Conservation (phyloP, 495 filamentous ascomycete species). For the Saxophila tyrrhenica region DNA sequence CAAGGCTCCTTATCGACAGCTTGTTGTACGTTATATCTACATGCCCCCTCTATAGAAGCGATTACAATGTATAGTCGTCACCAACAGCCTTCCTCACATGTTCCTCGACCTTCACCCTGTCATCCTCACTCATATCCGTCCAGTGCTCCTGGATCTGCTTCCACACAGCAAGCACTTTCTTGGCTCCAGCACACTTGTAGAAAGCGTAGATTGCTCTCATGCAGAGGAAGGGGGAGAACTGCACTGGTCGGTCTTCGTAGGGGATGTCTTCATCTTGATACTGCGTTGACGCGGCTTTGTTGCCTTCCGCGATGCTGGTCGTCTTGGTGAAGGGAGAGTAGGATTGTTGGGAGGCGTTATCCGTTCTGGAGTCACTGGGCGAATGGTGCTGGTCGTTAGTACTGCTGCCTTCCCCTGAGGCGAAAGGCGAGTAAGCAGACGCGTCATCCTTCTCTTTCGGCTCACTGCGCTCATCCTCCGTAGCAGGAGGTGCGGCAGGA, state of each 20-base stretch:
- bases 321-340: not conserved
- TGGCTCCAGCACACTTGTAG: conserved; percentile 11
- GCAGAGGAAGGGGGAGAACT: conserved; percentile 4
- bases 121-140: conserved; percentile 10
- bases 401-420: too few species aligned
- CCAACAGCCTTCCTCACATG: not conserved
- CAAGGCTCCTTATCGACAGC: too few species aligned
- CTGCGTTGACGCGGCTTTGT: not conserved
- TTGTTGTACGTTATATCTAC: too few species aligned
- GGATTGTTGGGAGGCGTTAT: not conserved
- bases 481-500: not conserved
- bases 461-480: not conserved
- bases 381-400: not conserved
- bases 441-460: not conserved
- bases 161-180: conserved; percentile 19
- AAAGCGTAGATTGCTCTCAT: conserved; percentile 8
- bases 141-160: conserved; percentile 10
- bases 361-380: not conserved
- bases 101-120: not conserved
- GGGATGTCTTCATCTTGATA: not conserved
- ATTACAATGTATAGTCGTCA: not conserved
- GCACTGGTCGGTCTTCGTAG: conserved; percentile 7
- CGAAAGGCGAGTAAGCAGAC: not conserved
- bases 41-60: too few species aligned
- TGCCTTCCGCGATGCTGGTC: too few species aligned